A percentile compares a stretch with the other conserved stretches of the same genome.
These are phyloP conservation scores for Aspergillus sp. DNA, from an alignment of 2,329 filamentous ascomycete species.

Conservation along the genomic window DNA sequence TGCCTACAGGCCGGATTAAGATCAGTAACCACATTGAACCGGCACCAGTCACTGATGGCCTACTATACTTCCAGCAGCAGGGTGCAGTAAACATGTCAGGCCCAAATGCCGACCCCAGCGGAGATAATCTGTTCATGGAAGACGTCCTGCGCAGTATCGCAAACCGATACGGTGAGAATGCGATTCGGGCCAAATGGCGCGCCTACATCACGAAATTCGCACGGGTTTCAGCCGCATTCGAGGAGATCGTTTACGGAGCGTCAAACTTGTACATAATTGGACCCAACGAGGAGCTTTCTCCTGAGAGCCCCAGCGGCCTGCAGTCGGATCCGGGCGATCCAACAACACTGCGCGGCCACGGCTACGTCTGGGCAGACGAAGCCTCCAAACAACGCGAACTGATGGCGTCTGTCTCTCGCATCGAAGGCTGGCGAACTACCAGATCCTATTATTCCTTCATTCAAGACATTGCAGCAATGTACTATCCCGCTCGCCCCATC, in stretches of 20 bases:
- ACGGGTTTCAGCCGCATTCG: slow-evolving; percentile 86
- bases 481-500: slow-evolving; percentile 39
- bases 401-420: slow-evolving; percentile 84
- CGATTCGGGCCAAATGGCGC: slow-evolving; percentile 87
- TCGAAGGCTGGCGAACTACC: slow-evolving; percentile 96
- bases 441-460: slow-evolving; percentile 95
- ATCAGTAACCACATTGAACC: slow-evolving; percentile 86
- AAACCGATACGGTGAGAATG: slow-evolving; percentile 83
- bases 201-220: slow-evolving; percentile 95
- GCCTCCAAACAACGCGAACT: slow-evolving; percentile 77
- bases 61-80: slow-evolving; percentile 83
- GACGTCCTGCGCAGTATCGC: slow-evolving; percentile 80
- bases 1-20: slow-evolving; percentile 88
- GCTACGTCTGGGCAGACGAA: slow-evolving; percentile 93
- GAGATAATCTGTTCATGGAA: slow-evolving; percentile 85
- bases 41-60: slow-evolving; percentile 78
- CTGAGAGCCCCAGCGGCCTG: slow-evolving; percentile 51
- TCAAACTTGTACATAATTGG: slow-evolving; percentile 80
- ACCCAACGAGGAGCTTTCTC: slow-evolving; percentile 61
- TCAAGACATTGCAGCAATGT: slow-evolving; percentile 58
- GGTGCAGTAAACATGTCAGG: slow-evolving; percentile 26
- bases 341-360: slow-evolving; percentile 72
- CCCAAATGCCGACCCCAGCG: slow-evolving; percentile 66
- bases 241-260: slow-evolving; percentile 92
- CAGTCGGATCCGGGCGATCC: slow-evolving; percentile 39